phyloP scores from a whole-genome alignment of 805 yeast genomes.

The Candida nanaspora region DNA sequence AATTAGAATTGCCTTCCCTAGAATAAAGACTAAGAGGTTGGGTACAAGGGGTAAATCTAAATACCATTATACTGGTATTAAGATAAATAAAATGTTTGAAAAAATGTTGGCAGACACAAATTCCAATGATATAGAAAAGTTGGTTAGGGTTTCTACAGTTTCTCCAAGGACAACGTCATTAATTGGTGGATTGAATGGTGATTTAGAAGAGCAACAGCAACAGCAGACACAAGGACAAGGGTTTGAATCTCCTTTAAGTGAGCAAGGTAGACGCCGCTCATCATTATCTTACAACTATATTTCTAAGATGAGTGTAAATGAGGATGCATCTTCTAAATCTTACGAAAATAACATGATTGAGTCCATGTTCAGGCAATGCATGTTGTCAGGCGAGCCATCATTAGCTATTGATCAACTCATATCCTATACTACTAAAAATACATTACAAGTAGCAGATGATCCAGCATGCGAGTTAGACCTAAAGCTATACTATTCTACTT shows the following conservation, averaged over 20 bases:
- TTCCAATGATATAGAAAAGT: background rate
- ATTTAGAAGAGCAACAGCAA: too few species aligned
- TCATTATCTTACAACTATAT: too few species aligned
- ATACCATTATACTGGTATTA: constrained; percentile 76
- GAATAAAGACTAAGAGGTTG: constrained; percentile 60
- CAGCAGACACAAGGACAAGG: too few species aligned
- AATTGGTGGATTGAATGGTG: background rate
- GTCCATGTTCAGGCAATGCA: background rate
- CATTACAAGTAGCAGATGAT: background rate
- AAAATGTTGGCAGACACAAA: constrained; percentile 4
- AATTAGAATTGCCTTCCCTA: constrained; percentile 58
- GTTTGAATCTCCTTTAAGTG: too few species aligned
- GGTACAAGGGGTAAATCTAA: constrained; percentile 77
- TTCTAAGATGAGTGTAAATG: too few species aligned
- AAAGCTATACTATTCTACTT: background rate
- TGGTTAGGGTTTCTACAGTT: background rate
- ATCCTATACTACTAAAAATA: background rate
- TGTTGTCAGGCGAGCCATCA: background rate
- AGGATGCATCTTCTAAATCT: too few species aligned
- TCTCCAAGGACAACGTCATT: background rate
- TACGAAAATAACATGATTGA: background rate
- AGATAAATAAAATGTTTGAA: constrained; percentile 7
- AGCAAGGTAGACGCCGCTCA: too few species aligned
- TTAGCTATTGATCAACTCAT: background rate
- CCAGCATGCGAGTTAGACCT: background rate